These are phyloP conservation scores for Prototheca wickerhamii DNA, from an alignment of 163 green algal genomes.

Conservation along the genomic window DNA sequence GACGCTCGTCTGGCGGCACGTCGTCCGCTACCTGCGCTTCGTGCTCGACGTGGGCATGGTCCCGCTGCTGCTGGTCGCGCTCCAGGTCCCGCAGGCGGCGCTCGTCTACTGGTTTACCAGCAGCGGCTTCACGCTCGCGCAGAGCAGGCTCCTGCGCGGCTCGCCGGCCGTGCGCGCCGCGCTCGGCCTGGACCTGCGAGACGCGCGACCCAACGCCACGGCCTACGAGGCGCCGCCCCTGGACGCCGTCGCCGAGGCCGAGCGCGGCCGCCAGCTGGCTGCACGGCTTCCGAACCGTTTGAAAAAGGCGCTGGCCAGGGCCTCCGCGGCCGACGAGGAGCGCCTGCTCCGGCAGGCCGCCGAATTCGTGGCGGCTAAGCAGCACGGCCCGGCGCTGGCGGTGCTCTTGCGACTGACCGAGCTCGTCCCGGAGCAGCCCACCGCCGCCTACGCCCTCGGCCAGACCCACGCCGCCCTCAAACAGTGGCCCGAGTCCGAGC, in stretches of 20 bases:
- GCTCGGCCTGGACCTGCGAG: conserved; percentile 16
- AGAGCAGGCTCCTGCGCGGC: conserved; percentile 34
- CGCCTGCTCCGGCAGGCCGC: conserved; percentile 23
- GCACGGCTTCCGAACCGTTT: too few species aligned
- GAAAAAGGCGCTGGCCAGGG: not conserved
- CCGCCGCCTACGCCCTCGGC: conserved; percentile 43
- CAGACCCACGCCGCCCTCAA: conserved; percentile 25
- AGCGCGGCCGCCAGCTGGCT: too few species aligned
- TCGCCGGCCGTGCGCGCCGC: conserved; percentile 12
- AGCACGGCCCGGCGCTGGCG: conserved; percentile 7
- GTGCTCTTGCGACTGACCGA: conserved; percentile 38
- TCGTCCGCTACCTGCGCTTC: conserved; percentile 28
- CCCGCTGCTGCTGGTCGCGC: conserved; percentile 26
- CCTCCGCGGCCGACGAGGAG: not conserved
- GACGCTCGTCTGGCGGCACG: conserved; percentile 11
- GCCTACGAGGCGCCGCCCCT: too few species aligned
- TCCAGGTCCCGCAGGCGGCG: conserved; percentile 36
- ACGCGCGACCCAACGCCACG: not conserved
- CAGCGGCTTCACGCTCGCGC: conserved; percentile 41
- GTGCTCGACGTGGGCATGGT: conserved; percentile 39
- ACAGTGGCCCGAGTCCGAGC: not conserved
- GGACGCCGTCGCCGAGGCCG: not conserved
- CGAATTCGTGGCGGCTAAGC: conserved; percentile 12
- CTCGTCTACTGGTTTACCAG: conserved; percentile 61
- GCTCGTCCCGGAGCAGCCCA: conserved; percentile 28